phyloP scores from a whole-genome alignment of 129 eudicot genomes.

The Arctium lappa region DNA sequence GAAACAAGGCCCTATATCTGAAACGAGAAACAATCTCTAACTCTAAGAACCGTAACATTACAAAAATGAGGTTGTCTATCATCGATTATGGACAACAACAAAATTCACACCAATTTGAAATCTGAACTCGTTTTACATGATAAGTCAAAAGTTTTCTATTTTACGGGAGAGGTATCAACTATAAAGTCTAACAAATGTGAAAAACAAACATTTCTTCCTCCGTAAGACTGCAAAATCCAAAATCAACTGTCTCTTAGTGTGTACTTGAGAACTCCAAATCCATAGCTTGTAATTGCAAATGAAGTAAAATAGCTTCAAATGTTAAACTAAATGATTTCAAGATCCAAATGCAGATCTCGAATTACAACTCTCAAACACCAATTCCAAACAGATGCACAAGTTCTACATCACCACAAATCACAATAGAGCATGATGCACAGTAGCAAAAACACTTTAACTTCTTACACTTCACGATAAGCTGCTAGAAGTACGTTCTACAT shows the following conservation, averaged over 20 bases:
- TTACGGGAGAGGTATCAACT: neutral
- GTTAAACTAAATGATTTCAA: neutral
- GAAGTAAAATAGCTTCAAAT: neutral
- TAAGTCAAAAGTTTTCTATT: neutral
- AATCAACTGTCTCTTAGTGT: neutral
- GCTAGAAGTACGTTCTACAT: neutral
- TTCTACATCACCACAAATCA: neutral
- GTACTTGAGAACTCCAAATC: neutral
- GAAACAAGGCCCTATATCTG: neutral
- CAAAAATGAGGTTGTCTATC: neutral
- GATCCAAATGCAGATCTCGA: conserved; percentile 9
- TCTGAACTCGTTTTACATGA: neutral
- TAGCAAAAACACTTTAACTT: neutral
- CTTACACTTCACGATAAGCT: neutral
- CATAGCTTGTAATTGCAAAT: neutral
- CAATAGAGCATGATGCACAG: neutral
- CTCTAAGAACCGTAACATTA: conserved; percentile 2
- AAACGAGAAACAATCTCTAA: neutral
- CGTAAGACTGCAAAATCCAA: neutral
- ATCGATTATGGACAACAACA: neutral
- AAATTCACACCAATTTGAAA: neutral
- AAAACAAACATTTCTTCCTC: neutral
- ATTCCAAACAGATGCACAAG: neutral
- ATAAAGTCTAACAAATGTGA: neutral
- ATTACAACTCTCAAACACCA: conserved; percentile 1